Evolutionary conservation across 768 basidiomycete species (phyloP), one percentile per base, ranked within the genome.

Genomic region (Tricholoma sp.): DNA sequence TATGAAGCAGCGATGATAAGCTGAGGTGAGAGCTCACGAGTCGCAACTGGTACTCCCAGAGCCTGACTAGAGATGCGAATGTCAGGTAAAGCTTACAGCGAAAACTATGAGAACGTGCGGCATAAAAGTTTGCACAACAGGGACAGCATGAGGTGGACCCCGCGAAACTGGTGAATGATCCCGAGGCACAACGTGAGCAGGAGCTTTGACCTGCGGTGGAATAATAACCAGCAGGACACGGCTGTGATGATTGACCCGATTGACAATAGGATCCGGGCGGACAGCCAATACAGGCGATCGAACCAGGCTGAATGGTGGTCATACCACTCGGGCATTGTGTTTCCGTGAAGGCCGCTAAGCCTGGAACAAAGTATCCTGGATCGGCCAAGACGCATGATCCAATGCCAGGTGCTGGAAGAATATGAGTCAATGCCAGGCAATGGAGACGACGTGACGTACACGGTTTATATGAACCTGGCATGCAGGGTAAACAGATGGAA

Each of bases 71-170:
- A 18, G n/a, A 1, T 56, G 7, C 42, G 3, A 51, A 17, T 8
- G 11, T 56, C 34, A 59, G 51, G 8, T 33, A 7, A 17, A 51
- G 18, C 9, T 39, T 47, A 24, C 47, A 5, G 10, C 42, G 37
- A 42, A 13, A 13, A 34, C 15, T 37, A 9, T 54, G 17, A 9
- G 20, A 12, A 60, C 61, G 34, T 33, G 65, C 69, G 51, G 65
- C 66, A 49, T 62, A 69, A 59, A 63, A 67, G 34, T 67, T 67
- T 9, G 67, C 66, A 15, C 66, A 62, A 48, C 68, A 69, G 15
- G 54, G 18, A 49, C 69, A 70, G 54, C 68, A 68, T 7, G 58
- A 54, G 10, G 66, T 65, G 3, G 68, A 61, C 7, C 60, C 64
- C 18, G 64, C 64, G n/a, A 65, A 59, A 39, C 58, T 63, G 57